These are phyloP conservation scores for Gnaphalium uliginosum DNA, from an alignment of 129 eudicot species.

Conservation along the genomic window DNA sequence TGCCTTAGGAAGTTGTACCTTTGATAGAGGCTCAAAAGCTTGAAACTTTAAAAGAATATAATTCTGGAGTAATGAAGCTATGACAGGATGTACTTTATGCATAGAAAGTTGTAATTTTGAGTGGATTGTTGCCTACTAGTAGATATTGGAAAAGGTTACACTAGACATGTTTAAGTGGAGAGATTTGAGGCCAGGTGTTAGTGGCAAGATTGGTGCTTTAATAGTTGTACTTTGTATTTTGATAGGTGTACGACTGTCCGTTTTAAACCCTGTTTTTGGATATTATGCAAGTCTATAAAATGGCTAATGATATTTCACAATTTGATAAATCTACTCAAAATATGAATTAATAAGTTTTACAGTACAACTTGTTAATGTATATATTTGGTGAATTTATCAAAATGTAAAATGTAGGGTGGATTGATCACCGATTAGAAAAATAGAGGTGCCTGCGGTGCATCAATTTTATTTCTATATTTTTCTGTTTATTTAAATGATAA, in stretches of 20 bases:
- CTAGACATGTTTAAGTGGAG: neutral
- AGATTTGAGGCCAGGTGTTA: neutral
- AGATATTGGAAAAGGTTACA: neutral
- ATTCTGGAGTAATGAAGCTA: neutral
- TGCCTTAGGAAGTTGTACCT: slow-evolving; percentile 12
- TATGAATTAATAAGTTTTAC: too few species aligned
- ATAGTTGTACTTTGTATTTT: too few species aligned
- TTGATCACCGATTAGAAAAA: too few species aligned
- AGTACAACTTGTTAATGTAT: too few species aligned
- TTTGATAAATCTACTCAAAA: too few species aligned
- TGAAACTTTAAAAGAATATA: too few species aligned
- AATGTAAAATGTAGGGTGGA: too few species aligned
- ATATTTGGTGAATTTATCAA: too few species aligned
- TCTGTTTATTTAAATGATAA: neutral
- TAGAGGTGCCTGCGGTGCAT: neutral
- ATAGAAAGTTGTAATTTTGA: neutral
- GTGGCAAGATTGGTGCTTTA: too few species aligned
- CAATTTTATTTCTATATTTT: neutral
- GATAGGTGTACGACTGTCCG: too few species aligned
- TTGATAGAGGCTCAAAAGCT: neutral
- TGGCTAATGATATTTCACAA: too few species aligned
- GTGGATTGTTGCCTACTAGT: neutral
- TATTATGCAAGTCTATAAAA: neutral
- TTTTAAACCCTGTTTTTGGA: too few species aligned
- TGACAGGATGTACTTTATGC: neutral